These are phyloP conservation scores for Eudorina sp. DNA, from an alignment of 139 green algal genomes.

Conservation along the genomic window DNA sequence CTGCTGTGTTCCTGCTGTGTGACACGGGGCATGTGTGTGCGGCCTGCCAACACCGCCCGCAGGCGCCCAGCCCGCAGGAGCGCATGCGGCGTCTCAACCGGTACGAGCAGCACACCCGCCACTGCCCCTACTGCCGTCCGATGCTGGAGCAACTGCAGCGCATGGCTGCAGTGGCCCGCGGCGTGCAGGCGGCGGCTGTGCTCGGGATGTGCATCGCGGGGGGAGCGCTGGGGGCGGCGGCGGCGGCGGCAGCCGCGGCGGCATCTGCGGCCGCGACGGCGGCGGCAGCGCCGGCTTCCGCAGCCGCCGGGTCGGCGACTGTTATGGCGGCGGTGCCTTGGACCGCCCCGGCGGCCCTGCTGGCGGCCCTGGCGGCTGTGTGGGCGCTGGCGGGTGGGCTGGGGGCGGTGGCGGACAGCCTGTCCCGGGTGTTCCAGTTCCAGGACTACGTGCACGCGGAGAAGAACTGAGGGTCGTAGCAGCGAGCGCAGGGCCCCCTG, in stretches of 20 bases:
- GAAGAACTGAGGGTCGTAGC: slow-evolving; percentile 9
- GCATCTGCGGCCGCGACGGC: no score
- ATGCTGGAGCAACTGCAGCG: not conserved
- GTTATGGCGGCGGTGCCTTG: no score
- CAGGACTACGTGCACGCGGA: slow-evolving; percentile 36
- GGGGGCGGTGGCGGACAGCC: no score
- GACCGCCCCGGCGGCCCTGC: not conserved
- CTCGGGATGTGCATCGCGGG: not conserved
- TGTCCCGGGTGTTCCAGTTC: not conserved
- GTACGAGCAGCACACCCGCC: slow-evolving; percentile 34
- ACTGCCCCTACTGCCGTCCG: slow-evolving; percentile 7
- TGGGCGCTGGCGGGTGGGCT: not conserved
- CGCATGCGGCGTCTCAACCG: not conserved
- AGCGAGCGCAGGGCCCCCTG: no score
- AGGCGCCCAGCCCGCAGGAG: not conserved
- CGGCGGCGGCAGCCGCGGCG: not conserved
- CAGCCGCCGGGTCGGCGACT: no score
- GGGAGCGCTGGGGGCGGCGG: not conserved
- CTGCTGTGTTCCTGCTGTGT: not conserved
- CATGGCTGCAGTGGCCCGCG: not conserved
- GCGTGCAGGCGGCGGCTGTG: no score
- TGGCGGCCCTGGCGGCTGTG: not conserved
- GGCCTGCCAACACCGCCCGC: not conserved
- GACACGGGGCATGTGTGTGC: not conserved
- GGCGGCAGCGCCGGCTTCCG: no score